Conservation (phyloP, 169 alveolate genomes). For the Plasmodium reichenowi region DNA sequence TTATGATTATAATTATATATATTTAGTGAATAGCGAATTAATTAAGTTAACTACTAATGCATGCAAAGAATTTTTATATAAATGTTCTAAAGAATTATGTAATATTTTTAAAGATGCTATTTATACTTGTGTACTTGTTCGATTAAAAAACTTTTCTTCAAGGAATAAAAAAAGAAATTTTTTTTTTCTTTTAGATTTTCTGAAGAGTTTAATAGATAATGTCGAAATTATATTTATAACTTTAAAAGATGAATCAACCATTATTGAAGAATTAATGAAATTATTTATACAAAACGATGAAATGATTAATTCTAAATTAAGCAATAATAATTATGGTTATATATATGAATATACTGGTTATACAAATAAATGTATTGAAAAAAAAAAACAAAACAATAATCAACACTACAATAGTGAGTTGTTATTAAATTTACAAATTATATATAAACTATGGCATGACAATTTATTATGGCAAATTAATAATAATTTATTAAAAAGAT, state of each 20-base stretch:
- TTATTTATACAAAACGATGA: slow-evolving; percentile 38
- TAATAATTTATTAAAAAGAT: slow-evolving; percentile 41
- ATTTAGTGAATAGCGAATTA: slow-evolving; percentile 56
- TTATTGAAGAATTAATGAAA: slow-evolving; percentile 61
- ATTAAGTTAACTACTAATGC: slow-evolving; percentile 68
- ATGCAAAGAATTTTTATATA: slow-evolving; percentile 75
- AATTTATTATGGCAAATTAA: slow-evolving; percentile 74
- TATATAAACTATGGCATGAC: slow-evolving; percentile 53
- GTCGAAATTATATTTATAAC: slow-evolving; percentile 42
- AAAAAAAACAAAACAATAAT: not conserved
- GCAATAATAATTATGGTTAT: no score
- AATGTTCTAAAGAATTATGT: slow-evolving; percentile 45
- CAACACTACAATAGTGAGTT: slow-evolving; percentile 4
- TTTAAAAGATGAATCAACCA: slow-evolving; percentile 57
- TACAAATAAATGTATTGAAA: no score
- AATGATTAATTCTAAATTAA: not conserved
- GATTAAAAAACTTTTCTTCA: slow-evolving; percentile 59
- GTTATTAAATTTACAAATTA: slow-evolving; percentile 48
- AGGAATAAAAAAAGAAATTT: slow-evolving; percentile 35
- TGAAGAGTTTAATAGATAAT: slow-evolving; percentile 50
- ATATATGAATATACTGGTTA: no score
- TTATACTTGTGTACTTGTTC: slow-evolving; percentile 67
- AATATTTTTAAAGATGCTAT: slow-evolving; percentile 72
- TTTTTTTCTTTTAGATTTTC: slow-evolving; percentile 49
- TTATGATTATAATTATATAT: slow-evolving; percentile 26